Percentiles rank a stretch among this genome's conserved stretches.
phyloP scores from a whole-genome alignment of 2,329 filamentous ascomycete species.

The Juglanconis sp. region DNA sequence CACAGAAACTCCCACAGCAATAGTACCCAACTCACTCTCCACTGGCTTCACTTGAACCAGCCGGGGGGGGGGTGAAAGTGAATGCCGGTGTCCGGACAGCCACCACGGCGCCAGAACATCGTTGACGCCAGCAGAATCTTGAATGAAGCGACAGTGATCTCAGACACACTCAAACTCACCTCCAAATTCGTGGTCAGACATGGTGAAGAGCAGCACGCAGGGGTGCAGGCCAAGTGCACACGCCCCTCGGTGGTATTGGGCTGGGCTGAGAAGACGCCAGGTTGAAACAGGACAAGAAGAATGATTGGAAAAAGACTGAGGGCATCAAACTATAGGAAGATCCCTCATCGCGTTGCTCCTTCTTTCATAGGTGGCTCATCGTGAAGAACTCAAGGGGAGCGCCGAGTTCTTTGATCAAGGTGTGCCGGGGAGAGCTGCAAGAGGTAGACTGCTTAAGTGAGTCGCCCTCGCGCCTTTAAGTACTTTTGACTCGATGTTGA shows the following conservation, averaged over 20 bases:
- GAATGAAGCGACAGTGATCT: background rate
- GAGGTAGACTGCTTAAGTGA: conserved; percentile 6
- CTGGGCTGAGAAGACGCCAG: background rate
- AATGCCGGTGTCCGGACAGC: no score
- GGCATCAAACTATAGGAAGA: background rate
- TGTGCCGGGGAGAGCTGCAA: conserved; percentile 7
- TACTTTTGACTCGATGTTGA: conserved; percentile 17
- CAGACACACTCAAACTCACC: conserved; percentile 40
- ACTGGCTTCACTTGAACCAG: conserved; percentile 1
- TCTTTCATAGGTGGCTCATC: conserved; percentile 9
- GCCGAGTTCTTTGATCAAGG: conserved; percentile 2
- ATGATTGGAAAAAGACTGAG: background rate
- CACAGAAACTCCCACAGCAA: background rate
- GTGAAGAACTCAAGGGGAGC: background rate
- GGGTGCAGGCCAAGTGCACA: background rate
- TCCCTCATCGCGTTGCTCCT: conserved; percentile 10
- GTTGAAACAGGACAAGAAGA: background rate
- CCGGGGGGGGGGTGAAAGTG: background rate
- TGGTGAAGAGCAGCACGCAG: conserved; percentile 29
- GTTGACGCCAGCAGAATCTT: background rate
- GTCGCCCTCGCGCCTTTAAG: conserved; percentile 13
- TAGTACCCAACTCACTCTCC: no score
- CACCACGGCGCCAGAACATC: no score
- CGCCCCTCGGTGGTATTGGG: background rate
- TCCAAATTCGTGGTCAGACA: conserved; percentile 67